These are phyloP conservation scores for Cubamyces lactineus DNA, from an alignment of 768 basidiomycete species.

Conservation along the genomic window DNA sequence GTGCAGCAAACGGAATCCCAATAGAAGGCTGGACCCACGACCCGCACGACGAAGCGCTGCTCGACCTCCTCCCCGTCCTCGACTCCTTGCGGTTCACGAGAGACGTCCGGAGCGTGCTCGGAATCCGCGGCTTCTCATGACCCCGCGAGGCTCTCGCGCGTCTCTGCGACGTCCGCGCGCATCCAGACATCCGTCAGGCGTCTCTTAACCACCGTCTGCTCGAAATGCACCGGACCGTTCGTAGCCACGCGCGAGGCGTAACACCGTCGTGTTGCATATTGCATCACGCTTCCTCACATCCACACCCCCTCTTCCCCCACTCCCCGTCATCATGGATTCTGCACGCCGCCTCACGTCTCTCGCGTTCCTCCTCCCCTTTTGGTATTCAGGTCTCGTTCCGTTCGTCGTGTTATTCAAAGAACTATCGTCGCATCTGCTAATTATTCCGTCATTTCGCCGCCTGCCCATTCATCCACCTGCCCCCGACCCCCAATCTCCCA, in stretches of 20 bases:
- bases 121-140: conserved; percentile 61
- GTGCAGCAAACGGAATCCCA: conserved; percentile 92
- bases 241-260: neutral
- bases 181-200: neutral
- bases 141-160: conserved; percentile 14
- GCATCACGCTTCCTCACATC: neutral
- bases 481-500: conserved; percentile 12
- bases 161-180: neutral
- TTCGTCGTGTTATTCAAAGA: conserved; percentile 22
- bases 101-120: conserved; percentile 91
- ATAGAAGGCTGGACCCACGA: conserved; percentile 99
- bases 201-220: neutral
- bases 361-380: neutral
- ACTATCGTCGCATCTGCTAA: conserved; percentile 27
- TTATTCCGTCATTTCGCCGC: conserved; percentile 19
- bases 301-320: neutral
- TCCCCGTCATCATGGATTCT: neutral
- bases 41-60: conserved; percentile 92
- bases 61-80: conserved; percentile 93
- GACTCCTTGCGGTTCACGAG: conserved; percentile 95
- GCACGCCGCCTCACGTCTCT: neutral
- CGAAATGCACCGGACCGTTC: too few species aligned
- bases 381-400: conserved; percentile 8
- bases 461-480: neutral
- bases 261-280: too few species aligned